Base-by-base conservation (phyloP, 768 basidiomycete genomes). In the Dictyophora rubrovolvata region DNA sequence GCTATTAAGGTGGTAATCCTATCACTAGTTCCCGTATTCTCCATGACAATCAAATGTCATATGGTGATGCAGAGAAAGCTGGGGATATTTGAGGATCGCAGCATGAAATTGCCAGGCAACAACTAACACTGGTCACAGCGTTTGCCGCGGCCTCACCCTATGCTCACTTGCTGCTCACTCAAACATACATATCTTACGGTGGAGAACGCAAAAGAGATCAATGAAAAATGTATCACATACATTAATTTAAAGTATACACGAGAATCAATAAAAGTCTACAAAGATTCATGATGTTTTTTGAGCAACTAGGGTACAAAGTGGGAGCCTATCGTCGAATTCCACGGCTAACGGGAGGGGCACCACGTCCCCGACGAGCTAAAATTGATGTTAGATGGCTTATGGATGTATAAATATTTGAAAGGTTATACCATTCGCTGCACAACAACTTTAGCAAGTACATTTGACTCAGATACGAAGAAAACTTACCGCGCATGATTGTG, bases 401-500 rank as follows among this genome's bases (percentile, higher is more conserved):
- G 46, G 35, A 61, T 50, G 48, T 7, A 52, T 11, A 12, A 50
- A 28, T 21, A 22, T 46, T 17, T 47, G 4, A 54, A 36, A 48
- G 55, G 22, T 62, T 78, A 69, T 70, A 89, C 89, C 89, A 63
- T 93, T 93, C 60, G 89, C 89, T 92, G 68, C 22, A 64, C 63
- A 66, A 59, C 67, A 64, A 48, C 62, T 59, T 63, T 62, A 60
- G 55, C 65, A 28, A 28, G 28, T 7, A 7, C 28, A 28, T 28
- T 28, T 28, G 28, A 28, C 28, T 28, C 28, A 52, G 56, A 53
- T 48, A 62, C 59, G 48, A 53, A 49, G 20, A 22, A 46, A 55
- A 69, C 89, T 65, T 65, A 96, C 93, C 95, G 73, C 95, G 80
- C 89, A 96, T 93, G 66, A 97, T 97, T 14, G 95, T 98, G 48